phyloP scores from a whole-genome alignment of 495 filamentous ascomycete genomes.

The Cenococcum geophilum region DNA sequence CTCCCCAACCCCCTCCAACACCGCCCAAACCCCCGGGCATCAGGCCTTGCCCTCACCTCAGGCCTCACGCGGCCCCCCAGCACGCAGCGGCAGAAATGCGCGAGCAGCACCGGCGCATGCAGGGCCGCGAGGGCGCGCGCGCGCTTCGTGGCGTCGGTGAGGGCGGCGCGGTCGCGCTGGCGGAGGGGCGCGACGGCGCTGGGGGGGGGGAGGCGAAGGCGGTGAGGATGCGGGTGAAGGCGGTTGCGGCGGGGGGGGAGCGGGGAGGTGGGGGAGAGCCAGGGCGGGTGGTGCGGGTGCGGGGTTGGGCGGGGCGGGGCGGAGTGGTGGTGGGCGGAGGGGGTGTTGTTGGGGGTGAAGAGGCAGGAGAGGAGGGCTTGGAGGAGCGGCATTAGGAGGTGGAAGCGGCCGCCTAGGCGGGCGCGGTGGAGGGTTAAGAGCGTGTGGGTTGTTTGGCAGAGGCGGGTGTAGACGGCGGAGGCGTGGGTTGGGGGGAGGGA shows the following conservation, averaged over 20 bases:
- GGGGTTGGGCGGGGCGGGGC: constrained; percentile 44
- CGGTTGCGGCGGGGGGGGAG: constrained; percentile 49
- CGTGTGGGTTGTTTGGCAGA: constrained; percentile 54
- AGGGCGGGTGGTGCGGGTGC: constrained; percentile 39
- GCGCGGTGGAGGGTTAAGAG: constrained; percentile 57
- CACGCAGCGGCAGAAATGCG: constrained; percentile 62
- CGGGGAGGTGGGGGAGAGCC: constrained; percentile 43
- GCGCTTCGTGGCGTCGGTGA: constrained; percentile 71
- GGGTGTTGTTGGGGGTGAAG: constrained; percentile 52
- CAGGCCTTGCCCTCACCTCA: constrained; percentile 61
- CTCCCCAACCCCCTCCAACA: constrained; percentile 61
- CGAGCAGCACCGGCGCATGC: constrained; percentile 65
- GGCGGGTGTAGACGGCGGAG: constrained; percentile 52
- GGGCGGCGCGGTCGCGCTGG: constrained; percentile 35
- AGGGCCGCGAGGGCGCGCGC: constrained; percentile 70
- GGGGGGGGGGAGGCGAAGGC: constrained; percentile 65
- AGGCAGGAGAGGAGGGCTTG: constrained; percentile 59
- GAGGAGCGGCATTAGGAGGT: constrained; percentile 59
- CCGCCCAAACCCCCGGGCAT: constrained; percentile 65
- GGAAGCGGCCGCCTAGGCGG: constrained; percentile 62
- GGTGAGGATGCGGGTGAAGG: constrained; percentile 65
- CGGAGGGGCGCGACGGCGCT: constrained; percentile 36
- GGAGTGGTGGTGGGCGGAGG: too few species aligned
- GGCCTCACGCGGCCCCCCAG: constrained; percentile 50
- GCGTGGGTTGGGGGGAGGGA: constrained; percentile 40